Evolutionary conservation across 352 stramenopile genomes (phyloP).

Genomic region (Blastocystis sp.): DNA sequence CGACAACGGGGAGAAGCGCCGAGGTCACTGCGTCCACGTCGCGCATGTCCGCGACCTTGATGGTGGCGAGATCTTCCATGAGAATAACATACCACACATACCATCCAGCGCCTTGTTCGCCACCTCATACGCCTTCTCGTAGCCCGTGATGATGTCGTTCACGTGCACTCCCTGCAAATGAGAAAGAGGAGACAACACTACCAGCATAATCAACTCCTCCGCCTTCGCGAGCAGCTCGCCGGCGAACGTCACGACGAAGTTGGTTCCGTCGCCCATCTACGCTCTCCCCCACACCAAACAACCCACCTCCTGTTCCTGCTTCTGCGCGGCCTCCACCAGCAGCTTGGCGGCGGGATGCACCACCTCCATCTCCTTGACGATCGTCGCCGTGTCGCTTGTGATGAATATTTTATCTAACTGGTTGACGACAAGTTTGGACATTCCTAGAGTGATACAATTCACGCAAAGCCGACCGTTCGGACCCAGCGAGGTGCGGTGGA

Average conservation of each 20-base stretch:
- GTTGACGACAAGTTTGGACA: constrained; percentile 99
- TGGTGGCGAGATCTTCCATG: constrained; percentile 68
- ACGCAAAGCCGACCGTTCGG: constrained; percentile 71
- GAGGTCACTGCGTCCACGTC: constrained; percentile 73
- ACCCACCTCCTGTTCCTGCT: constrained; percentile 89
- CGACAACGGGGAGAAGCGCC: constrained; percentile 82
- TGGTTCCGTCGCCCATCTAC: constrained; percentile 80
- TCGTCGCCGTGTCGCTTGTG: constrained; percentile 93
- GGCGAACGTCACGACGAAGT: constrained; percentile 87
- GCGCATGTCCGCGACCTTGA: constrained; percentile 71
- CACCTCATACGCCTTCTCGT: constrained; percentile 84
- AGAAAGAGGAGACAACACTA: background rate
- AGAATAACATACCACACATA: background rate
- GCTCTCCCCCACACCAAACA: background rate
- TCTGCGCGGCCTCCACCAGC: constrained; percentile 88
- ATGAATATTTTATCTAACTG: constrained; percentile 98
- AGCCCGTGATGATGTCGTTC: constrained; percentile 91
- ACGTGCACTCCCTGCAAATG: constrained; percentile 78
- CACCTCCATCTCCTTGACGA: constrained; percentile 94
- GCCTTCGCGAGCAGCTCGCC: constrained; percentile 90
- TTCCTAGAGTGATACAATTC: constrained; percentile 62
- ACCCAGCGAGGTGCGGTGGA: constrained; percentile 89
- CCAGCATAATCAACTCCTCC: constrained; percentile 82
- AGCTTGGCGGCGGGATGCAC: constrained; percentile 94
- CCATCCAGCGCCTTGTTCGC: constrained; percentile 75